Base-by-base conservation (phyloP, 169 alveolate genomes). In the Amoebophrya sp. region DNA sequence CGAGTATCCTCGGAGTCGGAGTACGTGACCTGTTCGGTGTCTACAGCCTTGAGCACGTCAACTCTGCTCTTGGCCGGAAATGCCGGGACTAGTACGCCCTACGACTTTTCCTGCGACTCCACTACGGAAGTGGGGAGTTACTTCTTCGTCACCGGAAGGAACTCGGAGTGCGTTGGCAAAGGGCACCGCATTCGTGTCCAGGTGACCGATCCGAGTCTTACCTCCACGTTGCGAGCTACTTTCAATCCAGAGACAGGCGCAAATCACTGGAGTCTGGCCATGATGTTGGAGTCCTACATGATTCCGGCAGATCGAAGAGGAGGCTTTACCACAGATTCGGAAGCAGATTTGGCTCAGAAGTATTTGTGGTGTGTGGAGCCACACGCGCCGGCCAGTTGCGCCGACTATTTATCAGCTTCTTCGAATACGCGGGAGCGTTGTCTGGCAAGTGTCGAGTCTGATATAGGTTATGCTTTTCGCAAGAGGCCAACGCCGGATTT, bases 351-450 rank as follows among this genome's bases (percentile, higher is more conserved):
- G 36, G 83, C 83, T 29, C 83, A 65, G 83, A 65, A 65, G 83
- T 65, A 65, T 26, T 36, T 65, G 33, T 65, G 83, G 83, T 65
- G 83, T 26, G 83, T 65, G 33, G 83, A 65, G 83, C 83, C 83
- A 36, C 83, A 65, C 83, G 26, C 83, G 83, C 83, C 83, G 33
- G 83, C 2, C 26, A 26, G 38, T 36, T 65, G 83, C 26, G 18
- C 83, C 2, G 83, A 65, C 83, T 65, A 36, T 29, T 26, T 6
- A 6, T 0, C 2, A 36, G 83, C 12, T 6, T 1, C 33, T 6
- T 29, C 18, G 38, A 65, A 65, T 36, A 18, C 26, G 36, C 39
- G 83, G 83, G n/a, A 65, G 38, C 18, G 38, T 6, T 65, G 83
- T 36, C 83, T 65, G 33, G 83, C 83, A 36, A 1, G 18, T 29